Conservation (phyloP, 176 grass and related monocot genomes). For the Cenchrus americanus region DNA sequence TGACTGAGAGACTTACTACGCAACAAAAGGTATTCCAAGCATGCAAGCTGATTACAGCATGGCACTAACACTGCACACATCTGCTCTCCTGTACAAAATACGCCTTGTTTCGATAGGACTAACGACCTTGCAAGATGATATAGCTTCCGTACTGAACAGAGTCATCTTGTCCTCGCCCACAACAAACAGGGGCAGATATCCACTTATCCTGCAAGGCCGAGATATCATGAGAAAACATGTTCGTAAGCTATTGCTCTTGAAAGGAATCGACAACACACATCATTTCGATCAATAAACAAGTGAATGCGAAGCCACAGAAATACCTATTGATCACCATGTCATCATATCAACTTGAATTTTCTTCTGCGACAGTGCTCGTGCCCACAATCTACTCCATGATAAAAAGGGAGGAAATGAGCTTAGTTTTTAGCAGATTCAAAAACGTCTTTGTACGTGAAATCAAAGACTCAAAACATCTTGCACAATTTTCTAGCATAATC, state of each 20-base stretch:
- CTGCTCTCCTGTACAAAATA: slow-evolving; percentile 34
- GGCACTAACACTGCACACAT: not conserved
- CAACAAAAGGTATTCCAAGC: not conserved
- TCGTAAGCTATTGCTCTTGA: not conserved
- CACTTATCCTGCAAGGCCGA: not conserved
- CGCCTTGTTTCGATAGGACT: not conserved
- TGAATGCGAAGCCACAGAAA: not conserved
- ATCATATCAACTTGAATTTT: slow-evolving; percentile 33
- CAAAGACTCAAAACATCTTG: not conserved
- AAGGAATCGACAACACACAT: not conserved
- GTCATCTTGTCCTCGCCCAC: not conserved
- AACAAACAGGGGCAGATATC: too few species aligned
- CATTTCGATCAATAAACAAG: not conserved
- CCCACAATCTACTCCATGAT: slow-evolving; percentile 49
- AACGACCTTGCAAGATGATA: slow-evolving; percentile 2
- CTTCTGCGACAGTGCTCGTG: slow-evolving; percentile 23
- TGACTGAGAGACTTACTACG: not conserved
- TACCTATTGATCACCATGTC: not conserved
- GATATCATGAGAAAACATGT: slow-evolving; percentile 21
- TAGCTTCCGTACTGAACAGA: not conserved
- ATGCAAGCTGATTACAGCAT: slow-evolving; percentile 12
- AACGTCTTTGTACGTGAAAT: too few species aligned
- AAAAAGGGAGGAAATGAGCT: not conserved
- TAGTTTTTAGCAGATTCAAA: not conserved
- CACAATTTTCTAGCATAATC: not conserved